Base-by-base conservation (phyloP, 2,329 filamentous ascomycete genomes). In the Epichloe gansuensis region DNA sequence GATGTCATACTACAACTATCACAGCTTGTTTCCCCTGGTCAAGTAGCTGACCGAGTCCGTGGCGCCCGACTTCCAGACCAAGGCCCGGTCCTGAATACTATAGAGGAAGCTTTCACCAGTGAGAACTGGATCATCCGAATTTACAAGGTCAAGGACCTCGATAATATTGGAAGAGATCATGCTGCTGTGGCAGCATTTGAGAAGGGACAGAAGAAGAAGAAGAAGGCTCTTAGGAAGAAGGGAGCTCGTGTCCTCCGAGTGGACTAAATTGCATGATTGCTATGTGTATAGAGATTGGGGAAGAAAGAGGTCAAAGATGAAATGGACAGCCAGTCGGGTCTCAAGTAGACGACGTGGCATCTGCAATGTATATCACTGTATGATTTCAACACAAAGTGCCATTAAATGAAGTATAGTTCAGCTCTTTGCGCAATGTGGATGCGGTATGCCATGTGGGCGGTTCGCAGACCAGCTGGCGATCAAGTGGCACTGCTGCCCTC, bases 61-160 rank as follows among this genome's bases (percentile, higher is more conserved):
- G 83, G 84, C 59, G 79, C 81, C 39, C 81, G 80, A 55, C 74
- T 97, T 50, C 94, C 93, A n/a, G 82, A 88, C 12, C 78, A 90
- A 60, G 85, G 88, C 1, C 93, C 93, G 8, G 80, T 86, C 56
- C 83, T 98, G 54, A 89, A 86, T 70, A 93, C 86, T 4, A 72
- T 98, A 46, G 93, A 98, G 68, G 93, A 98, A 73, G 93, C 93
- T 9, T 98, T 95, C 69, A 98, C 94, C 52, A 95, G 89, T 65
- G 93, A 98, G 77, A 98, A 98, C 79, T 98, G 93, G 93, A 98
- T 98, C 69, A 97, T 98, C 67, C 82, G 93, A 58, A 96, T 98
- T 65, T 98, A 96, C 80, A 98, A 98, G 79, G 93, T 98, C 73
- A 98, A 98, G 76, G 91, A 95, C 63, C 83, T 96, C 55, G 93